Percentiles rank a stretch among this genome's conserved stretches.
phyloP scores from a whole-genome alignment of 78 protist genomes.

The Dictyostelium citrinum region DNA sequence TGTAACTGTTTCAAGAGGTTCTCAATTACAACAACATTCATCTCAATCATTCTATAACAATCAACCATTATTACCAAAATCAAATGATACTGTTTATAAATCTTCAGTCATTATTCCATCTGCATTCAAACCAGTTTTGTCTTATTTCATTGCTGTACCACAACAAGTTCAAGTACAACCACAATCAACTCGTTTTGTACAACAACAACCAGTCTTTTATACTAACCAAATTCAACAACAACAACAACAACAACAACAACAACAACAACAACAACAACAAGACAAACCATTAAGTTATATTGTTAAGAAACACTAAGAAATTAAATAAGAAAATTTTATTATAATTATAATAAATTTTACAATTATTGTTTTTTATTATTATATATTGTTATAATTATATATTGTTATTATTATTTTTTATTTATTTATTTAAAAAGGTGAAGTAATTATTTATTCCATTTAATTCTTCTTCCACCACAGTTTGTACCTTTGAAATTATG shows the following conservation, averaged over 20 bases:
- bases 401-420: no score
- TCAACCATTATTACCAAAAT: background rate
- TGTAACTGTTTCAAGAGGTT: background rate
- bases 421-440: no score
- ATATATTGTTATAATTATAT: no score
- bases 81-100: background rate
- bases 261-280: background rate
- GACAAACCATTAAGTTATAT: background rate
- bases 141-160: background rate
- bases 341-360: background rate
- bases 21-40: background rate
- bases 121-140: background rate
- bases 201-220: background rate
- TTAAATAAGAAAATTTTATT: background rate
- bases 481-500: background rate
- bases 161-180: background rate
- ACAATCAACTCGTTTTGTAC: background rate
- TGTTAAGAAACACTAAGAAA: background rate
- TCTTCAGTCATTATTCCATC: background rate
- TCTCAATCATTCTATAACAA: background rate
- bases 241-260: conserved; percentile 1
- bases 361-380: no score
- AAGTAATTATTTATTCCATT: conserved; percentile 20
- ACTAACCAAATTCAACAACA: background rate
- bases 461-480: background rate